A percentile compares a stretch with the other conserved stretches of the same genome.
These are phyloP conservation scores for Penicillium sp. DNA, from an alignment of 2,329 filamentous ascomycete genomes.

Conservation along the genomic window DNA sequence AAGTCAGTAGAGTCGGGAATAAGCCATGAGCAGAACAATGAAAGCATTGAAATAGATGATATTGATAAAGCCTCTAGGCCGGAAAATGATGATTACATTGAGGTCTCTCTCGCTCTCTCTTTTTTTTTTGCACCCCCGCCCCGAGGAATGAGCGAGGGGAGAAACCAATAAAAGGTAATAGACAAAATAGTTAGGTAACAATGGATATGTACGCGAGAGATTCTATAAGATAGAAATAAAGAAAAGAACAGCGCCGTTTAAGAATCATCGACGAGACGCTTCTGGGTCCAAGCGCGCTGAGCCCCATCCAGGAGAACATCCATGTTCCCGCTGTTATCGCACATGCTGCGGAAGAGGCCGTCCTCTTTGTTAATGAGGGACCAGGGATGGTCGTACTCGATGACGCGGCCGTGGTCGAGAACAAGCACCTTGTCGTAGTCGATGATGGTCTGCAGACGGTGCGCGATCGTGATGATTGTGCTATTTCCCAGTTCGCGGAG, in stretches of 20 bases:
- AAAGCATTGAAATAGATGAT: not conserved
- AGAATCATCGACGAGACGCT: slow-evolving; percentile 45
- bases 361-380: slow-evolving; percentile 70
- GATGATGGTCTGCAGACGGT: slow-evolving; percentile 91
- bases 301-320: slow-evolving; percentile 57
- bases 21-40: not conserved
- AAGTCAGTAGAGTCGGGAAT: too few relatives aligned
- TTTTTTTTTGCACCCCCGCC: slow-evolving; percentile 1
- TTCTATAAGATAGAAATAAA: slow-evolving; percentile 3
- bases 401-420: slow-evolving; percentile 79
- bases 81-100: slow-evolving; percentile 5
- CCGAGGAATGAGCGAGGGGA: not conserved
- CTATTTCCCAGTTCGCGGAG: slow-evolving; percentile 83
- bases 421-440: slow-evolving; percentile 98
- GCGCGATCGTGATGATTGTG: slow-evolving; percentile 95
- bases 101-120: not conserved
- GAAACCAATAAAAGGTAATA: not conserved
- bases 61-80: not conserved
- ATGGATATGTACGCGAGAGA: slow-evolving; percentile 8
- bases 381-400: slow-evolving; percentile 89
- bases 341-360: slow-evolving; percentile 66
- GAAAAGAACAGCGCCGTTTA: slow-evolving; percentile 10
- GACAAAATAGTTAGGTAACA: not conserved
- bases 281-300: slow-evolving; percentile 47
- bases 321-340: slow-evolving; percentile 64